phyloP scores from a whole-genome alignment of 441 rosid species.

The Syzygium syzygioides region DNA sequence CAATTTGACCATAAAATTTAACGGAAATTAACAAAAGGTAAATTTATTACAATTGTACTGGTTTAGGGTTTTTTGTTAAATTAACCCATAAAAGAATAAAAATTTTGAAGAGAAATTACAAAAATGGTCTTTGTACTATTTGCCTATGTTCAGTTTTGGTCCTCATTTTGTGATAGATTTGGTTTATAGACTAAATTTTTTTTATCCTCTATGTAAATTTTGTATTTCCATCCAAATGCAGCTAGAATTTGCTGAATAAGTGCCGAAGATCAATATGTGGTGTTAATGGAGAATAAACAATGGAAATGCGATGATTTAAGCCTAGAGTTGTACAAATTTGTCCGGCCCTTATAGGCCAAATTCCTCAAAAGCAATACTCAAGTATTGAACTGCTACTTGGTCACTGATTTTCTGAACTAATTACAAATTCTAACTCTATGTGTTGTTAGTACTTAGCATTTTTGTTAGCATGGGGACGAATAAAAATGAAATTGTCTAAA shows the following conservation, averaged over 20 bases:
- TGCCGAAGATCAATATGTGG: too few relatives aligned
- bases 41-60: too few relatives aligned
- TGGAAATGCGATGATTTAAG: not conserved
- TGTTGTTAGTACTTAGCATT: not conserved
- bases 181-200: not conserved
- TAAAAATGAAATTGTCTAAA: too few relatives aligned
- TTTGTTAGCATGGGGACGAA: too few relatives aligned
- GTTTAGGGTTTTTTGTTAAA: too few relatives aligned
- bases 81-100: too few relatives aligned
- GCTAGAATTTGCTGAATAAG: not conserved
- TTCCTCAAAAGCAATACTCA: not conserved
- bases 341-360: not conserved
- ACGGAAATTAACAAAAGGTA: too few relatives aligned
- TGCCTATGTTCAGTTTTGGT: not conserved
- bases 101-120: not conserved
- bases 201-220: too few relatives aligned
- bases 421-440: too few relatives aligned
- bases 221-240: not conserved
- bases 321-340: not conserved
- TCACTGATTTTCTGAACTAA: too few relatives aligned
- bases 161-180: not conserved
- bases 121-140: not conserved
- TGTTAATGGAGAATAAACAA: not conserved
- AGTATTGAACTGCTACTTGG: not conserved
- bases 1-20: too few relatives aligned